phyloP scores from a whole-genome alignment of 2,329 filamentous ascomycete species.

The Cryphonectria naterciae region DNA sequence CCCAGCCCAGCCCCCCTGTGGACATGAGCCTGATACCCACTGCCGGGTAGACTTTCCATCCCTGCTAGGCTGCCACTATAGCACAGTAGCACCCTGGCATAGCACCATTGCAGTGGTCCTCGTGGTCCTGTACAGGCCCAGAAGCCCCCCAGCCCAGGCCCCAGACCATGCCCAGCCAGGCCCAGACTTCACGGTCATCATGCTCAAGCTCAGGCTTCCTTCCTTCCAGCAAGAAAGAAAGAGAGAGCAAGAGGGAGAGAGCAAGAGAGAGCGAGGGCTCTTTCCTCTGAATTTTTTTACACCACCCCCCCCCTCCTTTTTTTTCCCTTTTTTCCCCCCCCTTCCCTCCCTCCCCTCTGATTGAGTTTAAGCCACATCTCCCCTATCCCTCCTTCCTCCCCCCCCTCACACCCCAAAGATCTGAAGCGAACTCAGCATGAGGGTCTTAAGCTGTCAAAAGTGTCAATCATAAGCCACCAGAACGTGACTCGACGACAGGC shows the following conservation, averaged over 20 bases:
- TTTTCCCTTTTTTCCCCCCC: too few relatives aligned
- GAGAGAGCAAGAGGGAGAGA: too few relatives aligned
- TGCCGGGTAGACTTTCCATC: not conserved
- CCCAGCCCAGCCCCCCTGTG: conserved; percentile 3
- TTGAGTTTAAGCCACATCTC: conserved; percentile 17
- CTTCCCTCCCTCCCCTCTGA: not conserved
- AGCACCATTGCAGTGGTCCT: not conserved
- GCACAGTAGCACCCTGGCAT: not conserved
- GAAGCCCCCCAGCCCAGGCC: not conserved
- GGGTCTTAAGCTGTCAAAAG: not conserved
- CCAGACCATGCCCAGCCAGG: not conserved
- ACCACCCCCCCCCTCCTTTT: too few relatives aligned
- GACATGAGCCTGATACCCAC: not conserved
- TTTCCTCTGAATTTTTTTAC: too few relatives aligned
- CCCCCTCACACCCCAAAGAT: not conserved
- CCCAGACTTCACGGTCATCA: not conserved
- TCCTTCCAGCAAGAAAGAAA: not conserved
- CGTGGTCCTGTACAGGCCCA: not conserved
- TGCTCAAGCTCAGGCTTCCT: not conserved
- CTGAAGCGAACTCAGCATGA: not conserved
- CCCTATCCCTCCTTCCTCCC: not conserved
- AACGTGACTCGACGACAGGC: not conserved
- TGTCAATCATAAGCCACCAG: conserved; percentile 1
- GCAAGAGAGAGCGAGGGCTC: too few relatives aligned
- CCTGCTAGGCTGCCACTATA: not conserved